Base-by-base conservation (phyloP, 2,329 filamentous ascomycete species). In the Penicillium sp. region DNA sequence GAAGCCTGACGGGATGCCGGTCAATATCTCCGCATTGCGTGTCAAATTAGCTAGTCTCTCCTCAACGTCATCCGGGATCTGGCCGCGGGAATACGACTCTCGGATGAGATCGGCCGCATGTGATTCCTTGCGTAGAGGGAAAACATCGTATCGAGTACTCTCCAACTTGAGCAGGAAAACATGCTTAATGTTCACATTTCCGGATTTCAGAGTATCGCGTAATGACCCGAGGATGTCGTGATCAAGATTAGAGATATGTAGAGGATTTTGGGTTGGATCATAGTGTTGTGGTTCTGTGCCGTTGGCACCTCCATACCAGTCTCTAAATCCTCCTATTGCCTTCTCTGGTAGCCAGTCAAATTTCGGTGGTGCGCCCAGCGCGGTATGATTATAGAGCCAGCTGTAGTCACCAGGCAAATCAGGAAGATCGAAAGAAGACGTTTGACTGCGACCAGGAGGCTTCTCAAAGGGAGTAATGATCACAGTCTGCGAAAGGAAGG, bases 81-180 rank as follows among this genome's bases (percentile, higher is more conserved):
- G 50, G 4, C 67, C 56, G 14, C 9, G 10, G 9, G 62, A 54
- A 0, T 71, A 71, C 8, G 66, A 67, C 5, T 73, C 55, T 60
- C 64, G 69, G 22, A 75, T 69, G 14, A 59, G 41, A 14, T 65
- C 46, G 11, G 66, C 36, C 3, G 60, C 41, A 1, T 67, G 67
- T 3, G 65, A 58, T 33, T 74, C 73, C 35, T 74, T 74, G 30
- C 57, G 59, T 9, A 77, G 53, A 0, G 74, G 74, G 22, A 77
- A 77, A 2, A 76, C 68, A 40, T 77, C 74, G 18, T 71, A 69
- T 30, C 74, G 64, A 1, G 73, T 76, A 42, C 73, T 75, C 50
- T 77, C 74, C 7, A 77, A 62, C 25, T 72, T 63, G 11, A 77
- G 51, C 11, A 76, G 52, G 6, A 77, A 57, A 16, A 77, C 63